Base-by-base conservation (phyloP, 2,329 filamentous ascomycete genomes). In the Fusarium albosuccineum region DNA sequence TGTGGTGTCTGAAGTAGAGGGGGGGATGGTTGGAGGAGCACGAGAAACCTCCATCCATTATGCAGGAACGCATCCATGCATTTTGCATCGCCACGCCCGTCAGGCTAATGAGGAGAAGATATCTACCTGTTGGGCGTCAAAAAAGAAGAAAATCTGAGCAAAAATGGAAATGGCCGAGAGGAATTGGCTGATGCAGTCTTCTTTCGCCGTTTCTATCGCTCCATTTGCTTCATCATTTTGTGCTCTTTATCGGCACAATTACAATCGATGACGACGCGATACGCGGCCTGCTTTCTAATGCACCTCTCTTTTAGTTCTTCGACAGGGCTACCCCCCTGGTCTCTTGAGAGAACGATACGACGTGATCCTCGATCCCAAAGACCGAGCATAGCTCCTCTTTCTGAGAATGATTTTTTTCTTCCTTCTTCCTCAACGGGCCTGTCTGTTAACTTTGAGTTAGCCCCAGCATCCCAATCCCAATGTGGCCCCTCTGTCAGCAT, bases 221-320 rank as follows among this genome's bases (percentile, higher is more conserved):
- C 29, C 34, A 42, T 30, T 30, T 14, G 37, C 27, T 53, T 40
- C 29, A 30, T 40, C 29, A 30, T 14, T 8, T 40, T 36, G 50
- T 29, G 30, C 50, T 39, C 44, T 16, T 39, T 40, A 61, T 40
- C 37, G 59, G 54, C 29, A 56, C 51, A 50, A 64, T 57, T 60
- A 54, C 46, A 57, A 51, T 66, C 58, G 44, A 68, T 68, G 66
- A 68, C 66, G 66, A 68, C 55, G 62, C 42, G 63, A 29, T 45
- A 69, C 66, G 62, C 46, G 66, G 66, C 66, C 65, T 54, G 9
- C 50, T 50, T 22, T 22, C 22, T 49, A 52, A 62, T 68, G 52
- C 37, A 29, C 37, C 29, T 36, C 53, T 52, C 29, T 42, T 45
- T 26, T 58, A 62, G 41, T 49, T 62, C 39, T 41, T 33, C 40